These are phyloP conservation scores for Aquilaria yunnanensis DNA, from an alignment of 345 rosid genomes.

Conservation along the genomic window DNA sequence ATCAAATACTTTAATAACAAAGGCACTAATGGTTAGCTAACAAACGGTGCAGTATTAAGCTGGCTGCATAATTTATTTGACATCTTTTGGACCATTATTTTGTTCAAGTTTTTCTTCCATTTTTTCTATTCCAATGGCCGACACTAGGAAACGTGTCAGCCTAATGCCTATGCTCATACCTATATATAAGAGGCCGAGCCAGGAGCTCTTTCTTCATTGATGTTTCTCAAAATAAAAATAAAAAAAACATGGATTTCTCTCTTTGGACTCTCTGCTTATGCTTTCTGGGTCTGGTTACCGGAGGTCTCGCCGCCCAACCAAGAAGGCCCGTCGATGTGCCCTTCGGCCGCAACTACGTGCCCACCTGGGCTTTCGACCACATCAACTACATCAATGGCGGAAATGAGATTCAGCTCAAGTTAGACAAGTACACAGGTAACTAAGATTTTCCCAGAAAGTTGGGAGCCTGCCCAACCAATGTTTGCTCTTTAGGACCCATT, in stretches of 20 bases:
- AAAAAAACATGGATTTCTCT: constrained; percentile 14
- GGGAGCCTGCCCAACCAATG: not conserved
- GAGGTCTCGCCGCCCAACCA: constrained; percentile 39
- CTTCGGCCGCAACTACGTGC: constrained; percentile 62
- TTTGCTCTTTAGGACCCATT: not conserved
- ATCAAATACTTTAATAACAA: too few relatives aligned
- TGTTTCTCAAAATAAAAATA: not conserved
- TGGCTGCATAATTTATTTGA: too few relatives aligned
- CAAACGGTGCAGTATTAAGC: too few relatives aligned
- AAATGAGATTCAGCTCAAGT: constrained; percentile 53
- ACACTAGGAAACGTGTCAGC: too few relatives aligned
- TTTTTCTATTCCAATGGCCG: not conserved
- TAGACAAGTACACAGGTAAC: constrained; percentile 75
- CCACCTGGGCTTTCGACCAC: constrained; percentile 92
- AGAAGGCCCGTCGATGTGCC: constrained; percentile 50
- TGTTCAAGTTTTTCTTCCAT: too few relatives aligned
- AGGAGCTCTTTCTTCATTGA: not conserved
- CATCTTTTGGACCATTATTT: too few relatives aligned
- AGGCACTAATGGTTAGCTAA: too few relatives aligned
- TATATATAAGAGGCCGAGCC: not conserved
- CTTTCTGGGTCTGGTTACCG: constrained; percentile 31
- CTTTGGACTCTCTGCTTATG: constrained; percentile 19
- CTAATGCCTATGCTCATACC: too few relatives aligned
- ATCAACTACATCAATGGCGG: constrained; percentile 68
- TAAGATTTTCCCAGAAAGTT: not conserved